Conservation (phyloP, 73 alveolate genomes). For the Paramecium caudatum region DNA sequence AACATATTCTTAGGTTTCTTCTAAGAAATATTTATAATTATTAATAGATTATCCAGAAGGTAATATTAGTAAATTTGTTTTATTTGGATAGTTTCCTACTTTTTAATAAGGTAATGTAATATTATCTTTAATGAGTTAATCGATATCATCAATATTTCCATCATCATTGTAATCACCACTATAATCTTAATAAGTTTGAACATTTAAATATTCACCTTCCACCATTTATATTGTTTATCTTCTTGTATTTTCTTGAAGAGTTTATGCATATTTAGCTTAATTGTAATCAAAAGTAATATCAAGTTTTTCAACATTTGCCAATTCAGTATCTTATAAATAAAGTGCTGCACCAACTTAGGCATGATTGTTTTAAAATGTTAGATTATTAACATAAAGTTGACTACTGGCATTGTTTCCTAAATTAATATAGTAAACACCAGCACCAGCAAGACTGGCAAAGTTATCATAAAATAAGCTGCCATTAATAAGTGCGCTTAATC, state of each 20-base stretch:
- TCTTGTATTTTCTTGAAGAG: not conserved
- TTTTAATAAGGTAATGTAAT: not conserved
- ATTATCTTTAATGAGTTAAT: not conserved
- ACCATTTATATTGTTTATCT: slow-evolving; percentile 12
- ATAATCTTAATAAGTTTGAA: not conserved
- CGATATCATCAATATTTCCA: not conserved
- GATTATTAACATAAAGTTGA: not conserved
- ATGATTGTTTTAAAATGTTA: not conserved
- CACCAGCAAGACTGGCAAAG: slow-evolving; percentile 30
- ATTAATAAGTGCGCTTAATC: not conserved
- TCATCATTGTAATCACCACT: slow-evolving; percentile 14
- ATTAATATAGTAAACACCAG: not conserved
- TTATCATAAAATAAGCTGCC: not conserved
- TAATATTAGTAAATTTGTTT: slow-evolving; percentile 17
- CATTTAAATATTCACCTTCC: not conserved
- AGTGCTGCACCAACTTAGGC: slow-evolving; percentile 63
- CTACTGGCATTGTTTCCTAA: not conserved
- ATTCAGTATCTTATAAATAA: not conserved
- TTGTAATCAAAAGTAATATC: not conserved
- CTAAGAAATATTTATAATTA: not conserved
- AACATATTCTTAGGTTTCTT: slow-evolving; percentile 31
- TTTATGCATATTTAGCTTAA: not conserved
- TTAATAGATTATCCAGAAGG: slow-evolving; percentile 59
- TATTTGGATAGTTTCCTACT: slow-evolving; percentile 37
- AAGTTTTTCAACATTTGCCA: not conserved